Base-by-base conservation (phyloP, 306 rosid species). In the Lupinus albus region DNA sequence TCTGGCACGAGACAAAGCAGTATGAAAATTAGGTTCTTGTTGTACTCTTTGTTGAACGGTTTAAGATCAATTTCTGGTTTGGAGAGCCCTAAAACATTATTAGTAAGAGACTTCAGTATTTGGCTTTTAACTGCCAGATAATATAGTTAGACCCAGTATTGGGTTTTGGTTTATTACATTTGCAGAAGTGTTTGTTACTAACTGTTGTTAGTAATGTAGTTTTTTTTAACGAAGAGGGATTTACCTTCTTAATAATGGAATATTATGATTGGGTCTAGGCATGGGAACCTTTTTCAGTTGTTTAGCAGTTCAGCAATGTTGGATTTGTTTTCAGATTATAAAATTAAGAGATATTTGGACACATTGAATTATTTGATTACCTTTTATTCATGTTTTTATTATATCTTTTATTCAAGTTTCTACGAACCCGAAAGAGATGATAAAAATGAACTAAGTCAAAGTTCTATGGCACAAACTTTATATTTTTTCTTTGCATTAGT, bases 21-120 rank as follows among this genome's bases (percentile, higher is more conserved):
- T 74, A 11, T 52, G 61, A 32, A 72, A 55, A 47, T 66, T 74
- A 28, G 79, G 65, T 56, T 68, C 41, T 70, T 64, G 62, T 78
- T 55, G 85, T 74, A 49, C 71, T 59, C 66, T 70, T 25, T 25
- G 71, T 64, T 47, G 64, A 76, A 78, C 79, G 86, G 72, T 61
- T 77, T 71, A 81, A 70, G 16, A 15, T 76, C 65, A 73, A 42
- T 67, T 53, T 77, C 69, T 77, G 79, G 80, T 53, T 77, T 68
- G 65, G 71, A 46, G 76, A 73, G 70, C 85, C 85, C 78, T 71
- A 81, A 61, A 58, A 80, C 84, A 52, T 74, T 78, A 52, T 45
- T 68, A 75, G 79, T 67, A 75, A 16, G 62, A 79, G 76, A 64
- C 65, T 82, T 70, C 51, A 51, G 62, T 73, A 49, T 63, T 63